Conservation (phyloP, 208 protist species). For the Entamoeba invadens region DNA sequence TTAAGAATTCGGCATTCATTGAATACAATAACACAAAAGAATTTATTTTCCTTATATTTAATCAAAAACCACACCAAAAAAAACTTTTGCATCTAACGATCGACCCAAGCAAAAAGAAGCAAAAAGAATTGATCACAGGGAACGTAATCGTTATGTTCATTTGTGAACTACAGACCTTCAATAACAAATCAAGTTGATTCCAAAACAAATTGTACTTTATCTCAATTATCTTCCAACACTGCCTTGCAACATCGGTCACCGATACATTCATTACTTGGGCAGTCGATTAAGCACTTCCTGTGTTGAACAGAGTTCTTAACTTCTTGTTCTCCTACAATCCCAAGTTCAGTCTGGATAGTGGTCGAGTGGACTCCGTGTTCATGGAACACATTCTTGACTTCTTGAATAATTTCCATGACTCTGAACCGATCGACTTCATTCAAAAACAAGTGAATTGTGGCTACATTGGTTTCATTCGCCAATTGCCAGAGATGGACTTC, state of each 20-base stretch:
- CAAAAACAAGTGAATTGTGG: conserved; percentile 38
- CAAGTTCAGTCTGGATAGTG: conserved; percentile 51
- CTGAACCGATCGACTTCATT: conserved; percentile 18
- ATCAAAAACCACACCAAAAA: too few relatives aligned
- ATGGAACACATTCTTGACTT: conserved; percentile 46
- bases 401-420: not conserved
- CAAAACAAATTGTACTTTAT: not conserved
- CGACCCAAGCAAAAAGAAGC: too few relatives aligned
- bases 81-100: too few relatives aligned
- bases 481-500: conserved; percentile 55
- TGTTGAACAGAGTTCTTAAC: not conserved
- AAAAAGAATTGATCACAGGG: too few relatives aligned
- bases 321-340: not conserved
- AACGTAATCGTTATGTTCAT: too few relatives aligned
- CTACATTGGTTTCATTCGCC: conserved; percentile 30
- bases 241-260: not conserved
- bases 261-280: not conserved
- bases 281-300: not conserved
- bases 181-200: too few relatives aligned
- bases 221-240: not conserved
- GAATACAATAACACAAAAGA: too few relatives aligned
- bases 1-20: too few relatives aligned
- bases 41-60: too few relatives aligned
- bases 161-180: too few relatives aligned
- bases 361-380: conserved; percentile 39